phyloP scores from a whole-genome alignment of 83 land plant genomes.

The Thuja plicata region DNA sequence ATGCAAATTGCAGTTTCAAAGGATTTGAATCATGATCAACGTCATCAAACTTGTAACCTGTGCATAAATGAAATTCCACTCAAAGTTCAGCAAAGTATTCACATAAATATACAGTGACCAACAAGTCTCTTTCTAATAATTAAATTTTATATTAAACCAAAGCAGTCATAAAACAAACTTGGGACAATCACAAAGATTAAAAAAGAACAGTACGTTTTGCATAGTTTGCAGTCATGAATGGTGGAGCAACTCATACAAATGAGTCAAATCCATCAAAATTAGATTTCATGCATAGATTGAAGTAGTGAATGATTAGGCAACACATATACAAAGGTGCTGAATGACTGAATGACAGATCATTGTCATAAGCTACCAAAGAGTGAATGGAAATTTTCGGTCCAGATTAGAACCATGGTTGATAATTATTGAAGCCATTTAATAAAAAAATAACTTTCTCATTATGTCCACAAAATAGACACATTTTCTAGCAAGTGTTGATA shows the following conservation, averaged over 20 bases:
- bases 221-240: neutral
- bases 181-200: neutral
- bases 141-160: no score
- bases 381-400: neutral
- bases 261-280: neutral
- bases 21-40: neutral
- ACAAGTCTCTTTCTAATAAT: neutral
- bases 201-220: neutral
- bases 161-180: neutral
- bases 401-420: no score
- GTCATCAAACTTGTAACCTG: slow-evolving; percentile 10
- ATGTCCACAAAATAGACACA: no score
- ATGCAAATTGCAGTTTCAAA: neutral
- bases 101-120: neutral
- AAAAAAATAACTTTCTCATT: no score
- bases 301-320: neutral
- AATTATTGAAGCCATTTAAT: no score
- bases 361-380: no score
- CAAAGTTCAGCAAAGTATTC: neutral
- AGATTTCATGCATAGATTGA: neutral
- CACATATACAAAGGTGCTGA: neutral
- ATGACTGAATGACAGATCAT: neutral
- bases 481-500: no score
- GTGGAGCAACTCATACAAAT: neutral
- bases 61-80: neutral